A percentile compares a stretch with the other conserved stretches of the same genome.
These are phyloP conservation scores for Aspergillus sp. DNA, from an alignment of 2,329 filamentous ascomycete species.

Conservation along the genomic window DNA sequence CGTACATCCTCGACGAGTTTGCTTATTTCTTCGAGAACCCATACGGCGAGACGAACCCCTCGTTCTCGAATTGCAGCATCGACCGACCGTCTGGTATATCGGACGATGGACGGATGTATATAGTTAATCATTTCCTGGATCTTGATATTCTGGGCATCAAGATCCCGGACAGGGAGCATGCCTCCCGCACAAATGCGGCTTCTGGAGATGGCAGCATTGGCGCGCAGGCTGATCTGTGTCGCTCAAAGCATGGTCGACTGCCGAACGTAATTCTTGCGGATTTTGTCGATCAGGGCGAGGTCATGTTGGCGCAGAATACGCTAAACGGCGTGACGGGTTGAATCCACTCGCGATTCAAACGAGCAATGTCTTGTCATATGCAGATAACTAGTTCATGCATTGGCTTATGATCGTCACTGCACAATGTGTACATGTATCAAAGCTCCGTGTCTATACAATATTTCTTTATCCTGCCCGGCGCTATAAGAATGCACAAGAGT, in stretches of 20 bases:
- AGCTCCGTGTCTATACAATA: too few relatives aligned
- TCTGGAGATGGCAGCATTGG: conserved; percentile 44
- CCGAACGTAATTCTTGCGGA: conserved; percentile 47
- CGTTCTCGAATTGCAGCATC: conserved; percentile 43
- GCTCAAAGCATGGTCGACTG: conserved; percentile 33
- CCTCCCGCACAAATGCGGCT: conserved; percentile 42
- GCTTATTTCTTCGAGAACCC: conserved; percentile 48
- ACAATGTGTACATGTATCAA: too few relatives aligned
- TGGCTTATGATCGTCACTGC: too few relatives aligned
- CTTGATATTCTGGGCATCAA: conserved; percentile 40
- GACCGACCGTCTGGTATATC: conserved; percentile 41
- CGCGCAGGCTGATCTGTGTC: conserved; percentile 39
- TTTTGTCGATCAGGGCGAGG: conserved; percentile 45
- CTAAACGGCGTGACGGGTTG: conserved; percentile 35
- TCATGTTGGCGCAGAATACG: conserved; percentile 38
- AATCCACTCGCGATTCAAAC: too few relatives aligned
- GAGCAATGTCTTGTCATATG: too few relatives aligned
- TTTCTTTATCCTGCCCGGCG: too few relatives aligned
- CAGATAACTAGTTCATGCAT: too few relatives aligned
- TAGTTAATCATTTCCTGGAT: conserved; percentile 50
- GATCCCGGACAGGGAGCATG: conserved; percentile 41
- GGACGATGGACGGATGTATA: conserved; percentile 42
- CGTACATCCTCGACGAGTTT: conserved; percentile 45
- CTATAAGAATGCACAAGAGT: too few relatives aligned
- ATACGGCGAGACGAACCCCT: conserved; percentile 40